Evolutionary conservation across 108 stramenopile genomes (phyloP).

Genomic region (Discostella pseudostelligera): DNA sequence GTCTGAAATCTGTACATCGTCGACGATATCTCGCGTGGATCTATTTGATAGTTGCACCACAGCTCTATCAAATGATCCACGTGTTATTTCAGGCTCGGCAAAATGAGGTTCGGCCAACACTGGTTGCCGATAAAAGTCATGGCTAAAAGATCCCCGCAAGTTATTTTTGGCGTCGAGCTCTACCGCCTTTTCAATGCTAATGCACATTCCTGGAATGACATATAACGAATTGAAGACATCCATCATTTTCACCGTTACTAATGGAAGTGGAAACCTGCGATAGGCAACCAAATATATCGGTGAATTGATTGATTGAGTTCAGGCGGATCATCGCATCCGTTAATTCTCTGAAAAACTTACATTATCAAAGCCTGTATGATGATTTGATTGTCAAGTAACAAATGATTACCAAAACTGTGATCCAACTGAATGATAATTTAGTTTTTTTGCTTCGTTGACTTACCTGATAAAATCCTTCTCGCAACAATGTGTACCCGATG

Average conservation of each 20-base stretch:
- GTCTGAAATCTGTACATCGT: background rate
- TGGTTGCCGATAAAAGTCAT: slow-evolving; percentile 71
- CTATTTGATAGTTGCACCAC: too few species aligned
- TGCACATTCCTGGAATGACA: slow-evolving; percentile 31
- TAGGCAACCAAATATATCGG: background rate
- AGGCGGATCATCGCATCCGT: too few species aligned
- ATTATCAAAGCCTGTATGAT: slow-evolving; percentile 11
- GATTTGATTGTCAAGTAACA: background rate
- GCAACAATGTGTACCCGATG: slow-evolving; percentile 48
- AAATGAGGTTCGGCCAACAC: slow-evolving; percentile 59
- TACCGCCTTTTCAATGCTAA: slow-evolving; percentile 51
- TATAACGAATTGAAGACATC: slow-evolving; percentile 45
- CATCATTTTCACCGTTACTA: slow-evolving; percentile 58
- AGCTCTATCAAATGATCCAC: background rate
- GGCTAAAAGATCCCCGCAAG: slow-evolving; percentile 23
- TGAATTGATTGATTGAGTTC: background rate
- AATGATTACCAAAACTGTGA: too few species aligned
- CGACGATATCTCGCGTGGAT: too few species aligned
- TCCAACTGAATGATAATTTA: too few species aligned
- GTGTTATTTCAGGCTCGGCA: slow-evolving; percentile 5
- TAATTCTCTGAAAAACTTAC: background rate
- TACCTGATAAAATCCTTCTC: slow-evolving; percentile 49
- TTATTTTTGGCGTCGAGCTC: slow-evolving; percentile 46
- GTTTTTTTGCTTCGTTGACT: background rate
- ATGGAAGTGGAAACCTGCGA: slow-evolving; percentile 48